Base-by-base conservation (phyloP, 2,329 filamentous ascomycete species). In the Apiospora aurea region DNA sequence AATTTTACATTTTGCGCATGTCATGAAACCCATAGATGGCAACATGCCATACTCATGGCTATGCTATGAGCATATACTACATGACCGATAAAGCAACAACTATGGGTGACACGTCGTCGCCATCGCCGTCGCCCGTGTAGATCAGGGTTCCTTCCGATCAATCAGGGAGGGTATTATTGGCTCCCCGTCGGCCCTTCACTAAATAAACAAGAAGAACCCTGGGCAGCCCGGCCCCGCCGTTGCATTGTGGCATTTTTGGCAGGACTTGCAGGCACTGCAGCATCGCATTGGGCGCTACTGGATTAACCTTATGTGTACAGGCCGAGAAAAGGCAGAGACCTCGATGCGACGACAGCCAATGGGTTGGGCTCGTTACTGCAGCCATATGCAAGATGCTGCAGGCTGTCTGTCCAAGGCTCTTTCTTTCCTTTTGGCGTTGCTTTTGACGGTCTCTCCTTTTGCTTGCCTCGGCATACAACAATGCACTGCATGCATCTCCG, bases 251-350 rank as follows among this genome's bases (percentile, higher is more conserved):
- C 57, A 13, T 24, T 64, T 41, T 64, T 61, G 14, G 57, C 34
- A n/a, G 7, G 41, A 13, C 26, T 41, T 64, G 57, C 57, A 34
- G 34, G 34, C 6, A 6, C 3, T 34, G 6, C 26, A 41, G 57
- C 57, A 64, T 64, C 57, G 57, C 57, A 64, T 64, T 64, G 34
- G 57, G 57, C 57, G 57, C 57, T 64, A 64, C 57, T 24, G 57
- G 10, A 34, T n/a, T 34, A 41, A 64, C 53, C 53, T 61, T 18
- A 57, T 57, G 51, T 57, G 34, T 38, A 38, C 24, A 13, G 24
- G 6, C 26, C 4, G 14, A 16, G 34, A 38, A 38, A 53, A 18
- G 16, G 14, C 16, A 57, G 26, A 34, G n/a, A 18, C 16, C 26
- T 29, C 53, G 26, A 61, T 38, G 53, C 26, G 29, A 61, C 18